Conservation (phyloP, 2,329 filamentous ascomycete species). For the Monilinia vaccinii-corymbosi region DNA sequence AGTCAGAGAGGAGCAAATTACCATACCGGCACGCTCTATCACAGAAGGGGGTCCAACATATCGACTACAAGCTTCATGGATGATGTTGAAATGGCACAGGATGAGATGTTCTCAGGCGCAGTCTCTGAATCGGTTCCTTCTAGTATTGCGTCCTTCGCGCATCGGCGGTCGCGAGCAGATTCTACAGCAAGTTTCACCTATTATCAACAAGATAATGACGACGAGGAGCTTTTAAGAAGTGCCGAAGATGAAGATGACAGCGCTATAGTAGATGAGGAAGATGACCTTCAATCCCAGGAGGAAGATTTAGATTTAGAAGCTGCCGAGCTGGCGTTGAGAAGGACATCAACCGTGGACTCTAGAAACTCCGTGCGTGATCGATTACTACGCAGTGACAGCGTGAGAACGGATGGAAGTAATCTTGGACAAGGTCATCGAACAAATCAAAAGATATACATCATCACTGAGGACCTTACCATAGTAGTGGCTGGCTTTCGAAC, state of each 20-base stretch:
- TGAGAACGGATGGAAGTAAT: slow-evolving; percentile 57
- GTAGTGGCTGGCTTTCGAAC: slow-evolving; percentile 88
- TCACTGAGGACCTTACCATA: slow-evolving; percentile 88
- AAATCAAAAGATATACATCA: slow-evolving; percentile 88
- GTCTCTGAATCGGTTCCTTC: slow-evolving; percentile 94
- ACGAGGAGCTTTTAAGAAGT: slow-evolving; percentile 35
- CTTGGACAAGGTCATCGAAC: slow-evolving; percentile 51
- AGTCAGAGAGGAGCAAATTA: slow-evolving; percentile 22
- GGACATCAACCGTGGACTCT: slow-evolving; percentile 54
- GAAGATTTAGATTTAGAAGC: slow-evolving; percentile 29
- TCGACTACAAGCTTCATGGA: slow-evolving; percentile 77
- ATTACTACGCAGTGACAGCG: slow-evolving; percentile 63
- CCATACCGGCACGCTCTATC: slow-evolving; percentile 38
- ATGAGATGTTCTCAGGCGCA: slow-evolving; percentile 90
- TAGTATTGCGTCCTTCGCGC: slow-evolving; percentile 83
- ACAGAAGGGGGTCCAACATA: slow-evolving; percentile 58
- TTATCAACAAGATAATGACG: slow-evolving; percentile 62
- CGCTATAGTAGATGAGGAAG: slow-evolving; percentile 34
- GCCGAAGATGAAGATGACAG: slow-evolving; percentile 31
- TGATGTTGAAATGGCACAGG: slow-evolving; percentile 97
- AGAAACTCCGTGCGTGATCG: slow-evolving; percentile 49
- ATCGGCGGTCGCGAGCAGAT: slow-evolving; percentile 70
- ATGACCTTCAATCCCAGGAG: slow-evolving; percentile 26
- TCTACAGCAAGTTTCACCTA: slow-evolving; percentile 86
- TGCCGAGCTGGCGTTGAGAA: slow-evolving; percentile 35